Base-by-base conservation (phyloP, 805 yeast genomes). In the Starmerella bombi region DNA sequence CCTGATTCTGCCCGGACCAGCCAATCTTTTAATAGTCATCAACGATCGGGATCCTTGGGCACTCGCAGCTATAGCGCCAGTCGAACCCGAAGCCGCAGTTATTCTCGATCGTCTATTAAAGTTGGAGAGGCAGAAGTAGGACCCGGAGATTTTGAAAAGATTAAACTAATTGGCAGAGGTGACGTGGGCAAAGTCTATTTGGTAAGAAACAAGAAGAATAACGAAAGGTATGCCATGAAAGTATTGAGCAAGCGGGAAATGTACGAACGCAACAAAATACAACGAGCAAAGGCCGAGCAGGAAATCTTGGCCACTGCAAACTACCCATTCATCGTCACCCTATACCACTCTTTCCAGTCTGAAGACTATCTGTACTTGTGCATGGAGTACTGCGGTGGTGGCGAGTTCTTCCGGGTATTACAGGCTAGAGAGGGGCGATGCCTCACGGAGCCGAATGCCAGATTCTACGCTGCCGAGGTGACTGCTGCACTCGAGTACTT, bases 311-410 rank as follows among this genome's bases (percentile, higher is more conserved):
- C 96, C 3, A 82, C 96, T 2, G 79, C 88, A 27, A 85, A 86
- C 57, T 97, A 93, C 60, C 99, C 99, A 0, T 91, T 93, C 56
- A 93, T 91, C 50, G 97, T 91, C 23, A 84, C 98, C 0, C 66
- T 91, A 20, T 88, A 91, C 56, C 99, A 91, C 60, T 85, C 95
- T 0, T 91, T 91, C 64, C 98, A 91, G 62, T 80, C 94, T 3
- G 91, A 83, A 44, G 96, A 86, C 52, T 76, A 81, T 55, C 62
- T 91, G 9, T 91, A 85, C 52, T 70, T 91, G 31, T 91, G 99
- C 61, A 88, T 93, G 94, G 99, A 91, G 59, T 91, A 88, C 55
- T 91, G 99, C 57, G 84, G 91, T 85, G 99, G 99, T 23, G 99
- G 99, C 34, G 98, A 93, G 62, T 91, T 91, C 55, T 91, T 91